Base-by-base conservation (phyloP, 108 stramenopile genomes). In the Schizochytrium sp. region DNA sequence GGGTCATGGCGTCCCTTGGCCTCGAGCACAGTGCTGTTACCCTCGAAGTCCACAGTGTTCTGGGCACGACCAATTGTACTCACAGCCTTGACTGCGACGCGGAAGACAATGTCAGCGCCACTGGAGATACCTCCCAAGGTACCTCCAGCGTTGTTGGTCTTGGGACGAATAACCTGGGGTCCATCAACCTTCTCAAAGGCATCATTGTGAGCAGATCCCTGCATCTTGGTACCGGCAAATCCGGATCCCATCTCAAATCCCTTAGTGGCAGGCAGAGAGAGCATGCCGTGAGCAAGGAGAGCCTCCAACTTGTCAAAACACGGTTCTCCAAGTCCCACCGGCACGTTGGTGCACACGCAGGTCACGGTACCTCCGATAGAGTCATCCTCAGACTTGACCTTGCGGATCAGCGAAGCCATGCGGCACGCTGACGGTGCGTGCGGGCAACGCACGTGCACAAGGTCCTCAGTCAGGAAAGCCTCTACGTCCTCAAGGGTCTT, bases 221-320 rank as follows among this genome's bases (percentile, higher is more conserved):
- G 96, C 89, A 98, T 91, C 40, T 97, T 89, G 3, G 98, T 98
- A 49, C 99, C 99, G 4, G 88, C 95, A 91, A 99, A 99, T 28
- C 99, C 99, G 91, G 95, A 95, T 42, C 99, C 99, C 38, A 97
- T 96, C 92, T 99, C 99, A 90, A 99, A 99, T 56, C 99, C 99
- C 93, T 99, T 99, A 76, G 98, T 97, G 46, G 98, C 99, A 60
- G 99, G 99, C 89, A 99, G 96, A 44, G 97, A 97, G 97, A 99
- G 95, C 93, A 98, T 98, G 40, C 98, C 99, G 95, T 99, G 98
- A 88, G 99, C 99, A 61, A 99, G 93, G 76, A 98, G 97, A 28
- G 99, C 99, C 90, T 99, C 99, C 45, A 98, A 93, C 92, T 99
- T 99, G 93, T 99, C 99, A 92, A 99, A 99, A 40, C 97, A 98